Evolutionary conservation across 768 basidiomycete genomes (phyloP).

Genomic region (Nidularia pulvinata): DNA sequence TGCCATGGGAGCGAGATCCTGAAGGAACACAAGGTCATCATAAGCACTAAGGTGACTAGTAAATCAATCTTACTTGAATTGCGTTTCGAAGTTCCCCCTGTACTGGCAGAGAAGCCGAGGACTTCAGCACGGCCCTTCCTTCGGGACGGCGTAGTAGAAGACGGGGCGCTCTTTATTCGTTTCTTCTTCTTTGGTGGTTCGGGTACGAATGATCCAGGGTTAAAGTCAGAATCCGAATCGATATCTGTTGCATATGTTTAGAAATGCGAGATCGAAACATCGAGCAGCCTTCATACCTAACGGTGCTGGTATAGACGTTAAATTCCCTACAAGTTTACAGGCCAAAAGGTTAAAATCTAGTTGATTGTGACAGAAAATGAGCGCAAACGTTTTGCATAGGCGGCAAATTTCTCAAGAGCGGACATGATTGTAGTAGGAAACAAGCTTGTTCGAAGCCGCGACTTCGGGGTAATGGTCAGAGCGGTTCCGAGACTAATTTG

Average conservation of each 20-base stretch:
- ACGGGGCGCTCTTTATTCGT: background rate
- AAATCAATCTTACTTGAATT: background rate
- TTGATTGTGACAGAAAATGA: background rate
- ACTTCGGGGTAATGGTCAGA: too few relatives aligned
- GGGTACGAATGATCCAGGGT: conserved; percentile 33
- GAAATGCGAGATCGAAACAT: background rate
- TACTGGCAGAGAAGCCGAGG: background rate
- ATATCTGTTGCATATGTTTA: conserved; percentile 21
- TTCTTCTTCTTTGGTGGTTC: conserved; percentile 27
- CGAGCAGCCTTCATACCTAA: conserved; percentile 21
- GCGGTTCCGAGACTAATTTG: too few relatives aligned
- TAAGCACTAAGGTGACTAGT: background rate
- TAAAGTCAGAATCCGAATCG: conserved; percentile 53
- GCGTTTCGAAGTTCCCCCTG: background rate
- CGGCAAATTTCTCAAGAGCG: conserved; percentile 2
- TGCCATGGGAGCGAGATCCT: background rate
- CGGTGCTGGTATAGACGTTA: conserved; percentile 28
- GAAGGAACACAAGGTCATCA: background rate
- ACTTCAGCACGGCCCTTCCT: background rate
- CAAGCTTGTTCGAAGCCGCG: too few relatives aligned
- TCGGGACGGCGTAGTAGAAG: background rate
- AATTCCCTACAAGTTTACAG: conserved; percentile 19
- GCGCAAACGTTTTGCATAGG: conserved; percentile 12
- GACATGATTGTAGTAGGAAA: too few relatives aligned
- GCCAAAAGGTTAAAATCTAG: background rate